A percentile compares a stretch with the other conserved stretches of the same genome.
Conservation (phyloP, 2,329 filamentous ascomycete species). For the Pseudogymnoascus verrucosus region DNA sequence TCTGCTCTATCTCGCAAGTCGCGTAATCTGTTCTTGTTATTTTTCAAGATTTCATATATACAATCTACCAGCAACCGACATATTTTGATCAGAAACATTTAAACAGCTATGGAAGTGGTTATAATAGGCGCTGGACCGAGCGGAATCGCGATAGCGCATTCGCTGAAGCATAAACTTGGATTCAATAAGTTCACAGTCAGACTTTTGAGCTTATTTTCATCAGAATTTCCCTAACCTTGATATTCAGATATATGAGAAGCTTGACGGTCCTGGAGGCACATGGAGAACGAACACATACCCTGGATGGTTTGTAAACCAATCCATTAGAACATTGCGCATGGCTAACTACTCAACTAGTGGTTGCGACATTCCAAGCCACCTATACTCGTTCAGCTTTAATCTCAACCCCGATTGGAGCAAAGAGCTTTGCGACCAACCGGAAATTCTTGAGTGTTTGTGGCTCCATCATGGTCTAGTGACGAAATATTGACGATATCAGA, state of each 20-base stretch:
- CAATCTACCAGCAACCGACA: background rate
- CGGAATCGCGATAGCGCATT: constrained; percentile 29
- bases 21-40: background rate
- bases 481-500: constrained; percentile 14
- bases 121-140: constrained; percentile 29
- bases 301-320: constrained; percentile 20
- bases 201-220: background rate
- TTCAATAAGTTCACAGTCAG: constrained; percentile 24
- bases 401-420: constrained; percentile 34
- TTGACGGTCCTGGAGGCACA: constrained; percentile 26
- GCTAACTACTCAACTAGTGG: constrained; percentile 13
- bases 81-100: background rate
- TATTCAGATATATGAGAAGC: constrained; percentile 26
- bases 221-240: background rate
- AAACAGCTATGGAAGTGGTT: constrained; percentile 18
- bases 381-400: constrained; percentile 37
- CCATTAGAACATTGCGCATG: background rate
- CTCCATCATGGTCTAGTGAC: background rate
- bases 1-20: background rate
- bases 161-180: constrained; percentile 26
- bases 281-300: constrained; percentile 29
- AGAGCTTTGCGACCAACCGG: constrained; percentile 20
- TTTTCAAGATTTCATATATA: background rate
- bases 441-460: constrained; percentile 9
- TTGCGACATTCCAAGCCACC: constrained; percentile 30